phyloP scores from a whole-genome alignment of 768 basidiomycete species.

The Imleria badia region DNA sequence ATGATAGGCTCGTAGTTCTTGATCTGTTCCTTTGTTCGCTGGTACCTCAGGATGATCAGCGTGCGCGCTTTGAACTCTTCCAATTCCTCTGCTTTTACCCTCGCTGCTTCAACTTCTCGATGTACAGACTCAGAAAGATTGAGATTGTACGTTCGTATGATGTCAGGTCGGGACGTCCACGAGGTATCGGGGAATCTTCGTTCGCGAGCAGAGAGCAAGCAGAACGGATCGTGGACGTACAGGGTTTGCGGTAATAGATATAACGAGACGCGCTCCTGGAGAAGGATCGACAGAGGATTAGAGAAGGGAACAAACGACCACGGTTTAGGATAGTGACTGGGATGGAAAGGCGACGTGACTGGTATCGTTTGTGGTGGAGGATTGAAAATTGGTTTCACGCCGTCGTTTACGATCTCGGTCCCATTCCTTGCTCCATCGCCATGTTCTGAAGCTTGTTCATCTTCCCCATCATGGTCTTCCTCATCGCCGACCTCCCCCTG shows the following conservation, averaged over 20 bases:
- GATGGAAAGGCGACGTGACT: conserved; percentile 30
- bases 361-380: conserved; percentile 12
- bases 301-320: conserved; percentile 43
- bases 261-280: conserved; percentile 36
- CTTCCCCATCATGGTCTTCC: no score
- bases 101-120: conserved; percentile 1
- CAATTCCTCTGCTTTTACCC: conserved; percentile 6
- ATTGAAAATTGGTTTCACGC: not conserved
- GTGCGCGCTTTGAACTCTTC: conserved; percentile 13
- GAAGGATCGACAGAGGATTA: conserved; percentile 15
- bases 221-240: conserved; percentile 45
- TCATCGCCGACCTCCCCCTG: no score
- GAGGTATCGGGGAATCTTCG: not conserved
- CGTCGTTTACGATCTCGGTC: no score
- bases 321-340: conserved; percentile 37
- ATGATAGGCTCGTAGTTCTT: conserved; percentile 27
- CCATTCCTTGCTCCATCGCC: no score
- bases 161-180: conserved; percentile 34
- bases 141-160: conserved; percentile 34
- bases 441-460: not conserved
- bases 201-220: conserved; percentile 25
- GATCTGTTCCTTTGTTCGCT: conserved; percentile 18
- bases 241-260: conserved; percentile 41
- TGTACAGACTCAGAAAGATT: not conserved
- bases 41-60: conserved; percentile 23